phyloP scores from a whole-genome alignment of 2,329 filamentous ascomycete species.

The Microcyclospora tardicrescens region DNA sequence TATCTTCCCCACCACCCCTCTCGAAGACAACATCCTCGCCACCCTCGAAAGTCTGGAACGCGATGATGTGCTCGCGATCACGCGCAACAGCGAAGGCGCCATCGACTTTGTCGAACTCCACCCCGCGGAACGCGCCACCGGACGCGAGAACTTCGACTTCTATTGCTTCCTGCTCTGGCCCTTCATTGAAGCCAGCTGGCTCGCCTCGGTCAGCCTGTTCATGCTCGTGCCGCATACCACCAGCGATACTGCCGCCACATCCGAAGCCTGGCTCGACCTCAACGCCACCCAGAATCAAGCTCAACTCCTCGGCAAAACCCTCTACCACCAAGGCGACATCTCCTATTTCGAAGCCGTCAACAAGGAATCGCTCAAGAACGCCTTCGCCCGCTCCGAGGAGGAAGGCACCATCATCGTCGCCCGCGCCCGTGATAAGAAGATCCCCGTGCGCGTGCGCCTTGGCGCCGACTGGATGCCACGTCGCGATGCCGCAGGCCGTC shows the following conservation, averaged over 20 bases:
- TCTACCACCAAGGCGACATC: slow-evolving; percentile 94
- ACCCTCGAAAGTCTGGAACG: slow-evolving; percentile 65
- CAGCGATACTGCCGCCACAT: slow-evolving; percentile 1
- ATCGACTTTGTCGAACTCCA: slow-evolving; percentile 62
- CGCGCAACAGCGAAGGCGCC: slow-evolving; percentile 36
- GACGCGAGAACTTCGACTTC: slow-evolving; percentile 93
- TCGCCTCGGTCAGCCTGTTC: slow-evolving; percentile 77
- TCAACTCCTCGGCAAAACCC: slow-evolving; percentile 71
- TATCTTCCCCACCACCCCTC: slow-evolving; percentile 81
- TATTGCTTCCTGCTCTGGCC: slow-evolving; percentile 99
- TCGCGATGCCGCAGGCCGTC: slow-evolving; percentile 48
- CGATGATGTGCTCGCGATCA: slow-evolving; percentile 63
- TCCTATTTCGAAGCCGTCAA: slow-evolving; percentile 98
- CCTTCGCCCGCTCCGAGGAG: slow-evolving; percentile 75
- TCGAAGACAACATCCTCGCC: slow-evolving; percentile 66
- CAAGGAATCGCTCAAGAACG: slow-evolving; percentile 92
- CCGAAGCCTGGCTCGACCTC: slow-evolving; percentile 45
- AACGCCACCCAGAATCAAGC: slow-evolving; percentile 53
- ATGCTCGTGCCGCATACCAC: slow-evolving; percentile 60
- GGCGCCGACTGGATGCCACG: slow-evolving; percentile 43
- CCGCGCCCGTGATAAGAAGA: slow-evolving; percentile 50
- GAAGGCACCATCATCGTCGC: slow-evolving; percentile 74
- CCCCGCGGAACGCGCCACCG: slow-evolving; percentile 59
- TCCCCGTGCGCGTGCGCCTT: slow-evolving; percentile 51
- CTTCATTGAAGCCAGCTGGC: slow-evolving; percentile 89